Evolutionary conservation across 257 asterid genomes (phyloP), one percentile per base, ranked within the genome.

Genomic region (Petunia secreta): DNA sequence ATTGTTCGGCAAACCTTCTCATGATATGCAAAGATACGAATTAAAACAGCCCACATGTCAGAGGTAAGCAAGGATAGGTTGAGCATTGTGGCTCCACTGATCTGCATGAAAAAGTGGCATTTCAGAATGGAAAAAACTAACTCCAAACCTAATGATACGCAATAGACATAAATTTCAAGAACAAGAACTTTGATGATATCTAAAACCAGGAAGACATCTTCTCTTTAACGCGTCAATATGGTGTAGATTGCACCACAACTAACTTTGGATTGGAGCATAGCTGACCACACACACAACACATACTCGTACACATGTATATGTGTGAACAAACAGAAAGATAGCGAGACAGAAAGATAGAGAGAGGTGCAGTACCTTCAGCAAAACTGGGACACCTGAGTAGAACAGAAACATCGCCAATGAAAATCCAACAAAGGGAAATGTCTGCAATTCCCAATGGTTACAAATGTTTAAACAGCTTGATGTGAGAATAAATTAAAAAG

Each of bases 11-110:
- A 15, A 55, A 94, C 98, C 98, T 94, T 92, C 78, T 94, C 94
- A 80, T 91, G 92, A 86, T 94, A 94, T 46, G 97, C 98, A 39
- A 94, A 94, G 81, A 91, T 89, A 44, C 98, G 96, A 85, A 94
- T 94, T 76, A 92, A 40, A 79, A 94, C 98, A 9, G 98, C 98
- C 98, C 98, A 94, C 98, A 94, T 92, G 80, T 94, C 98, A 25
- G 98, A 94, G 78, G 98, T 92, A 76, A 94, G 96, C 82, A 94
- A 87, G 16, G 98, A 93, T 73, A 94, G 87, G 76, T 94, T 94
- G 14, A 94, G 86, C 98, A 94, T 92, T 38, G 98, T 88, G 40
- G 98, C 81, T 74, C 98, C 98, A 85, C 91, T 92, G 36, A 91
- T 87, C 98, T 94, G 97, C 92, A 87, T 1, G 37, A 46, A 62